Evolutionary conservation across 352 stramenopile species (phyloP).

Genomic region (Hyaloperonospora brassicae): DNA sequence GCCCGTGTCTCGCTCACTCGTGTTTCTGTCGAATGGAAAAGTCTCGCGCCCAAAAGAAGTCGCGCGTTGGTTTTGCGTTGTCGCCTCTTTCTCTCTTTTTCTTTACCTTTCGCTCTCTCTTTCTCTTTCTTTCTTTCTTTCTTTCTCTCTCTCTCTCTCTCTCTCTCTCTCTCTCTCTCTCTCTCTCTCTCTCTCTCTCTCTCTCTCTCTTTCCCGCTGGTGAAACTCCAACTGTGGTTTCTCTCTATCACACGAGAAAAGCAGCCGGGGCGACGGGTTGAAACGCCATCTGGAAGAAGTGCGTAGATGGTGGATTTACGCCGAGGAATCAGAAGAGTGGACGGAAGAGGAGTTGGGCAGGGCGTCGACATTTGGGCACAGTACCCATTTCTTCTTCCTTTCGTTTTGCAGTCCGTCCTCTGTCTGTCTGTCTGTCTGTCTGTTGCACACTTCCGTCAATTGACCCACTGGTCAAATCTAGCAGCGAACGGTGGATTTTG

Average conservation of each 20-base stretch:
- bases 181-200: no score
- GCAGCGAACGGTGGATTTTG: no score
- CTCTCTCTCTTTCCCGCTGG: not conserved
- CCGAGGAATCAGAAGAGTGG: constrained; percentile 10
- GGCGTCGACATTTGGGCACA: constrained; percentile 1
- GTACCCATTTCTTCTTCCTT: constrained; percentile 3
- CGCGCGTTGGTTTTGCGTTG: constrained; percentile 24
- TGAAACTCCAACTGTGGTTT: constrained; percentile 21
- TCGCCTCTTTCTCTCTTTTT: constrained; percentile 15
- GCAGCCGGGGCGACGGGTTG: constrained; percentile 11
- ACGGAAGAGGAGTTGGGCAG: constrained; percentile 7
- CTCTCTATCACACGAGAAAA: constrained; percentile 15
- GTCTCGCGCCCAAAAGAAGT: not conserved
- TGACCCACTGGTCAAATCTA: no score
- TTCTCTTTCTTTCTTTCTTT: no score
- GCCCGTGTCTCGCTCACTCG: constrained; percentile 23
- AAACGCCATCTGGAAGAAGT: constrained; percentile 1
- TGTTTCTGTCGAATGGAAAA: constrained; percentile 30
- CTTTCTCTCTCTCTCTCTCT: no score
- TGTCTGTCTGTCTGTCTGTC: no score
- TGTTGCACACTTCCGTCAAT: no score
- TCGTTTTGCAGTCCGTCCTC: no score
- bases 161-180: no score
- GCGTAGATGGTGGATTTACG: not conserved
- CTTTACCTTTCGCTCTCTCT: not conserved